Evolutionary conservation across 352 stramenopile species (phyloP), one percentile per base, ranked within the genome.

Genomic region (Pythium dissimile): DNA sequence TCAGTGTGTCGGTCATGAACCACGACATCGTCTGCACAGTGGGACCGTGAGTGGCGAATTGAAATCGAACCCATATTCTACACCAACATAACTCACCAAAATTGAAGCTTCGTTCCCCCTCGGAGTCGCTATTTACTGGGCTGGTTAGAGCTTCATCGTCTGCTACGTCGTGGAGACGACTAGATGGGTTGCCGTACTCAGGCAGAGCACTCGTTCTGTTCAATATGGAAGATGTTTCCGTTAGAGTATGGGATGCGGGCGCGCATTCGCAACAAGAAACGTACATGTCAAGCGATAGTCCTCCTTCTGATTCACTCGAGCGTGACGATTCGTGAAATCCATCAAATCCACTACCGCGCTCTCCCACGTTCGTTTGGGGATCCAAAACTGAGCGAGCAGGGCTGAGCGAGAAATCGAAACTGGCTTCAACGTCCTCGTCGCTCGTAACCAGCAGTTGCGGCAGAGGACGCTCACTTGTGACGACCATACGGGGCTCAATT

Each of bases 281-380:
- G 50, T 62, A 92, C 82, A 89, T 58, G 54, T 92, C 82, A 6
- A 92, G 78, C 37, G 75, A 86, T 1, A 89, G 32, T 15, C 66
- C 66, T 44, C 65, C 54, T 6, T 72, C 69, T 2, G 74, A 61
- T 0, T 71, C 62, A 16, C 26, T 26, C 5, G 52, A 44, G 32
- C 38, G 28, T 4, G 41, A 30, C 10, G 38, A 44, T 39, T 27
- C 20, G 31, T 16, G 37, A 11, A 20, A 44, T 37, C 1, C 5
- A 41, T 5, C n/a, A 4, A 11, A 30, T 48, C 23, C 10, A 12
- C 24, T 2, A 24, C 27, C 3, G 24, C 18, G 9, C 4, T 2
- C 9, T 11, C n/a, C n/a, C 21, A 31, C 7, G 10, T 26, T 28
- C n/a, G 16, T 10, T 20, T 53, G 48, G 34, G 6, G 27, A 5